Evolutionary conservation across 768 basidiomycete genomes (phyloP), one percentile per base, ranked within the genome.

Genomic region (Amanita subjunquillea): DNA sequence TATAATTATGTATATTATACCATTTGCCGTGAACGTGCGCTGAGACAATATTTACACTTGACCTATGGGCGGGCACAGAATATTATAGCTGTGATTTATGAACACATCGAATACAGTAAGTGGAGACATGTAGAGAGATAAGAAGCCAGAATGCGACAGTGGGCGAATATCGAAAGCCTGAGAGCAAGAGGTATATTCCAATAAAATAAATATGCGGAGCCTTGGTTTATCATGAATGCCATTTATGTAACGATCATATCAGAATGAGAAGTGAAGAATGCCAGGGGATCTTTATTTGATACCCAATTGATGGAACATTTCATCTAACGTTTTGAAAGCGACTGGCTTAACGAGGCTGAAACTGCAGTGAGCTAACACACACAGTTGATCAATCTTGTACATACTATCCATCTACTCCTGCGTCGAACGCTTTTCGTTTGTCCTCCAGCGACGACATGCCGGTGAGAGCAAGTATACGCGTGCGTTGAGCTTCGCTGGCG

Each of bases 401-500:
- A 57, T 62, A 94, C 91, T 95, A 95, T 70, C 94, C 93, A 58
- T 96, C 90, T 48, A 97, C 91, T 0, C 94, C 94, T 48, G 88
- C 89, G 42, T 89, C 85, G 57, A 95, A 95, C 0, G 94, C 94
- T 58, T 80, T 77, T 22, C 89, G 77, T 65, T 94, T 95, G 65
- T 97, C 91, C 63, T 96, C 94, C 4, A 88, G 67, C 6, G 93
- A 91, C 15, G 94, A 94, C 82, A 91, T 86, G 20, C 94, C 94
- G 1, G 93, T 96, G 53, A 97, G 69, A 3, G 93, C 94, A 43
- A 96, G 72, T 48, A 96, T 93, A 54, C 82, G 75, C 17, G 78
- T 68, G 66, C 69, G 59, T 32, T 58, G 63, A 6, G 65, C 60
- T 64, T 95, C 91, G 36, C 92, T 71, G 6, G 51, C 1, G n/a